Percentiles rank a stretch among this genome's conserved stretches.
phyloP scores from a whole-genome alignment of 352 stramenopile species.

The Nannochloropsis limnetica region DNA sequence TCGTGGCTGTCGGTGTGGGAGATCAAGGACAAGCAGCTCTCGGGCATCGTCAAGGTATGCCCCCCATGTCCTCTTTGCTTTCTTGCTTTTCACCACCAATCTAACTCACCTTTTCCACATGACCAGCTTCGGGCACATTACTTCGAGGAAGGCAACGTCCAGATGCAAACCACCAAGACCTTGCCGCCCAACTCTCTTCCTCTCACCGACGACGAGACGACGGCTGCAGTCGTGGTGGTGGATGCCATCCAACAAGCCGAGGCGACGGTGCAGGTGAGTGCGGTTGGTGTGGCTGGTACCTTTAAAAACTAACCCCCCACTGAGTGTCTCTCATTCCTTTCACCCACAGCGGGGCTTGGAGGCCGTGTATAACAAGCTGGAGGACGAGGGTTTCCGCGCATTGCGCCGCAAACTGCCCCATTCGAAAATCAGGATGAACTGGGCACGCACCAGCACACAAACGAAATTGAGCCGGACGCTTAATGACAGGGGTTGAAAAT shows the following conservation, averaged over 20 bases:
- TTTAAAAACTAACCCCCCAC: background rate
- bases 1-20: background rate
- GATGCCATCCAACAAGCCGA: conserved; percentile 11
- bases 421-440: background rate
- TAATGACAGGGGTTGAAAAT: background rate
- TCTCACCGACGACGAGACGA: background rate
- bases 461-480: too few species aligned
- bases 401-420: background rate
- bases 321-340: background rate
- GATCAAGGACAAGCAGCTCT: background rate
- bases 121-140: conserved; percentile 6
- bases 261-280: conserved; percentile 1
- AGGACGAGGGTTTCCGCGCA: background rate
- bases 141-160: conserved; percentile 23
- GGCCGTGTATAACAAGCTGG: background rate
- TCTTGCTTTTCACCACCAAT: background rate
- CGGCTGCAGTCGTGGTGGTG: background rate
- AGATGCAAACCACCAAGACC: background rate
- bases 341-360: background rate
- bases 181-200: background rate
- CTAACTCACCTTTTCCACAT: background rate
- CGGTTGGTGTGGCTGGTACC: background rate
- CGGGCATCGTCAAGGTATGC: background rate
- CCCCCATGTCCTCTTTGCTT: background rate
- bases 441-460: background rate